Evolutionary conservation across 371 early-diverging fungal species (phyloP), one percentile per base, ranked within the genome.

Genomic region (Coemansia sp.): DNA sequence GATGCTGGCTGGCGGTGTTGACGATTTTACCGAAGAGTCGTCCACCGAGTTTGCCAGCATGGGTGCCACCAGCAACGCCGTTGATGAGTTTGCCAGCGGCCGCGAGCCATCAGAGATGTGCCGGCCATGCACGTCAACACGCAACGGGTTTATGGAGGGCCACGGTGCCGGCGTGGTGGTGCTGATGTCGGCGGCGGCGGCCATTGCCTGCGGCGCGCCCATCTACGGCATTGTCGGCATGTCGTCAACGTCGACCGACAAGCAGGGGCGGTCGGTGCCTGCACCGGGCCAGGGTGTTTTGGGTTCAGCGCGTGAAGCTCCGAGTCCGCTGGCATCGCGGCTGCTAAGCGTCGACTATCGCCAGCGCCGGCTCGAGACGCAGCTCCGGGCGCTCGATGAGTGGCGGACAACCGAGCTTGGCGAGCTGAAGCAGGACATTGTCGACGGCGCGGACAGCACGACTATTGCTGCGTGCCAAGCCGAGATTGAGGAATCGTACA

Each of bases 211-310:
- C 85, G 97, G 96, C 70, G 90, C 91, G 12, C 96, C 97, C 7
- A 91, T 97, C 63, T 94, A 94, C 55, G 95, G 90, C 81, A 90
- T 97, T 67, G 82, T 97, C 67, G 95, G 90, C 47, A 81, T 90
- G 57, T 90, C 93, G 59, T 92, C 89, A 81, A 95, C 95, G 54
- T 94, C 97, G 30, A 90, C 94, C 43, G 97, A 97, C 77, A 97
- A 97, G 86, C 92, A 94, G 82, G 95, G 95, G 52, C 89, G 94
- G 54, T 93, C 92, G 6, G 87, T 95, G 12, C 95, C 95, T 31
- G 95, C 95, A 52, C 95, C 97, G 66, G 95, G 95, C 63, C 90
- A 94, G 69, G 95, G 95, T 82, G 87, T 95, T 56, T 80, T 95
- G 61, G 92, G 94, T 45, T 92, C 94, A 5, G 56, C 63, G 8